These are phyloP conservation scores for Fraxinus cuspidata DNA, from an alignment of 257 asterid genomes.

Conservation along the genomic window DNA sequence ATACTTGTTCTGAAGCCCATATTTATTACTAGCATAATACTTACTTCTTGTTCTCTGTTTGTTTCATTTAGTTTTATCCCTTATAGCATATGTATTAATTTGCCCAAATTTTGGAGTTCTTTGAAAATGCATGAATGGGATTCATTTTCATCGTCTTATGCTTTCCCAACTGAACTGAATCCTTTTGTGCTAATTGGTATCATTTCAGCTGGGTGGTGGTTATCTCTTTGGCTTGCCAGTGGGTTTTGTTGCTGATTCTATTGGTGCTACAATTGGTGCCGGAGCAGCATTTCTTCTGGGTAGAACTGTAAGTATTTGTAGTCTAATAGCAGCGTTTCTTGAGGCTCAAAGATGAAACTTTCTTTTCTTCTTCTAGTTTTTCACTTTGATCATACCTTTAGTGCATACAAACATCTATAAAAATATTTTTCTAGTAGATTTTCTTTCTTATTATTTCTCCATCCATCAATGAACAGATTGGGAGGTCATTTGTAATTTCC, in stretches of 20 bases:
- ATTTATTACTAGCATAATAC: not conserved
- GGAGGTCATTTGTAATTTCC: conserved; percentile 88
- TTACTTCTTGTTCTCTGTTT: not conserved
- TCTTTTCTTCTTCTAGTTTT: not conserved
- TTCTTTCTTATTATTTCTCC: conserved; percentile 15
- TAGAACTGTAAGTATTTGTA: conserved; percentile 67
- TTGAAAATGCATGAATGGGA: not conserved
- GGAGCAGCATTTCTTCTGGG: conserved; percentile 97
- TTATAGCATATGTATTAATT: not conserved
- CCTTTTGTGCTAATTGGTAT: conserved; percentile 21
- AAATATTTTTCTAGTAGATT: conserved; percentile 5
- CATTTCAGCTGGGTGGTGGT: conserved; percentile 94
- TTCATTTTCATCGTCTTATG: not conserved
- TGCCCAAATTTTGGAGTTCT: no score
- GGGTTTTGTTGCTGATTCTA: conserved; percentile 92
- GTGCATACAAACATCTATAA: not conserved
- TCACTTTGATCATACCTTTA: not conserved
- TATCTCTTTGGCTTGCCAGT: conserved; percentile 97
- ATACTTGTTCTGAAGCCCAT: not conserved
- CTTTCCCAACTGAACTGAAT: conserved; percentile 23
- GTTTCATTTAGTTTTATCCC: conserved; percentile 6
- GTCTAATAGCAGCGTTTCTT: conserved; percentile 1
- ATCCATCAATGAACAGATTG: conserved; percentile 55
- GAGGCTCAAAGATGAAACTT: not conserved
- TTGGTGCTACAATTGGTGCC: conserved; percentile 95